Conservation (phyloP, 2,329 filamentous ascomycete genomes). For the Talaromyces sp. region DNA sequence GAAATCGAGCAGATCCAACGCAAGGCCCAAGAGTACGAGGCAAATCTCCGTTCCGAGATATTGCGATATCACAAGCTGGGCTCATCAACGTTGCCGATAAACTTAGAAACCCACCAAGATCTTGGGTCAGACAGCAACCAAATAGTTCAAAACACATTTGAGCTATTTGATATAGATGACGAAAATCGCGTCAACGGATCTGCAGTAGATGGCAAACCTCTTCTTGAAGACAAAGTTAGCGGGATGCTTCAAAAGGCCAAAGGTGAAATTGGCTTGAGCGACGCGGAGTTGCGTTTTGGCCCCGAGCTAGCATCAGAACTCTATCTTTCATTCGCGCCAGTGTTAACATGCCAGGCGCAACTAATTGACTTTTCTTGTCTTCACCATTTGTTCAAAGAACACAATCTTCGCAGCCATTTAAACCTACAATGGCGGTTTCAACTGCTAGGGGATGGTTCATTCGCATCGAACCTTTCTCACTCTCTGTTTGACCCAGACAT, state of each 20-base stretch:
- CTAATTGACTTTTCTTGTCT: conserved; percentile 78
- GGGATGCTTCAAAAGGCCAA: conserved; percentile 31
- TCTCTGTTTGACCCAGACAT: conserved; percentile 84
- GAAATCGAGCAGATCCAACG: conserved; percentile 66
- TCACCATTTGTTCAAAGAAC: conserved; percentile 72
- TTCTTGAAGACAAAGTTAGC: conserved; percentile 34
- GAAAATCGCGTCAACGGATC: conserved; percentile 27
- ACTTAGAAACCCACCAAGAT: neutral
- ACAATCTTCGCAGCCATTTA: conserved; percentile 73
- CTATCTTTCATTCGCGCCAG: conserved; percentile 71
- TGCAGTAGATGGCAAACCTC: conserved; percentile 23
- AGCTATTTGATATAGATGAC: conserved; percentile 41
- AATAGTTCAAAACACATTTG: conserved; percentile 29
- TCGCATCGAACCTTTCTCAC: conserved; percentile 76
- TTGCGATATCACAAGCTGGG: conserved; percentile 38
- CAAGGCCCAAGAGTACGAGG: conserved; percentile 54
- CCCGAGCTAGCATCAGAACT: conserved; percentile 57
- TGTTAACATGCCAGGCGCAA: conserved; percentile 73
- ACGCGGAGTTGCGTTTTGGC: conserved; percentile 30
- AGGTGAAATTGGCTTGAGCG: conserved; percentile 15
- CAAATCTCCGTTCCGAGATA: conserved; percentile 40
- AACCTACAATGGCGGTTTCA: conserved; percentile 77
- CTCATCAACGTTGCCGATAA: conserved; percentile 26
- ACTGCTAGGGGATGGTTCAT: conserved; percentile 80
- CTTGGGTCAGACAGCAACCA: conserved; percentile 1